phyloP scores from a whole-genome alignment of 2,329 filamentous ascomycete species.

The Xylariomycetidae sp. region DNA sequence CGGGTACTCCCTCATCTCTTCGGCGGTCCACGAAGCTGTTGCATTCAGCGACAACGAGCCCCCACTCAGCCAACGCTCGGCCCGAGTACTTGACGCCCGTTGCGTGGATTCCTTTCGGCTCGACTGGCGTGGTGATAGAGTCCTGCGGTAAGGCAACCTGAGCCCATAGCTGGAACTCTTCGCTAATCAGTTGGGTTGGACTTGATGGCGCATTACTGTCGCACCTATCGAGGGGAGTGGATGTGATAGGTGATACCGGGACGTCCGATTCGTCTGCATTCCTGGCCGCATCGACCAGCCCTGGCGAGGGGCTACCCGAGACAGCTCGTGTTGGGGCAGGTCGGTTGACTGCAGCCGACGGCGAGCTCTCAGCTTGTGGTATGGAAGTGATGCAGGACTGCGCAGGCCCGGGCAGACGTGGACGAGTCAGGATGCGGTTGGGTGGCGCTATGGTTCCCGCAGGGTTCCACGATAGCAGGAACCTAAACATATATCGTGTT shows the following conservation, averaged over 20 bases:
- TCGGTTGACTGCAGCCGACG: slow-evolving; percentile 30
- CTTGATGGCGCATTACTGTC: slow-evolving; percentile 15
- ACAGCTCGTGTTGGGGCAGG: slow-evolving; percentile 40
- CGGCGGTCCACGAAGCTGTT: slow-evolving; percentile 76
- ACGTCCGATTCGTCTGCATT: slow-evolving; percentile 37
- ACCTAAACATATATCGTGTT: slow-evolving; percentile 64
- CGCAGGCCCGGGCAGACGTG: slow-evolving; percentile 64
- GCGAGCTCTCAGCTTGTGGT: slow-evolving; percentile 32
- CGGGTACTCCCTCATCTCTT: slow-evolving; percentile 64
- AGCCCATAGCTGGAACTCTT: slow-evolving; percentile 14
- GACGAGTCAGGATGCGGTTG: slow-evolving; percentile 59
- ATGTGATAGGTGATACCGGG: slow-evolving; percentile 22
- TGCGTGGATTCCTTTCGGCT: slow-evolving; percentile 39
- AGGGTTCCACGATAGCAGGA: slow-evolving; percentile 62
- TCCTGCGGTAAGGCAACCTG: slow-evolving; percentile 21
- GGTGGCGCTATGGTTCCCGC: slow-evolving; percentile 46
- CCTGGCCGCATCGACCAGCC: slow-evolving; percentile 43
- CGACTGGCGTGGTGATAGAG: slow-evolving; percentile 35
- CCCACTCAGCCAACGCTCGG: slow-evolving; percentile 73
- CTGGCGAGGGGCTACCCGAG: slow-evolving; percentile 39
- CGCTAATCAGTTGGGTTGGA: slow-evolving; percentile 15
- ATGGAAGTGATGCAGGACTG: slow-evolving; percentile 52
- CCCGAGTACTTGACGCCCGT: slow-evolving; percentile 58
- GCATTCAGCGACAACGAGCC: slow-evolving; percentile 66
- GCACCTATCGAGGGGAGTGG: slow-evolving; percentile 15